phyloP scores from a whole-genome alignment of 2,329 filamentous ascomycete species.

The Cladosporium sphaerospermum region DNA sequence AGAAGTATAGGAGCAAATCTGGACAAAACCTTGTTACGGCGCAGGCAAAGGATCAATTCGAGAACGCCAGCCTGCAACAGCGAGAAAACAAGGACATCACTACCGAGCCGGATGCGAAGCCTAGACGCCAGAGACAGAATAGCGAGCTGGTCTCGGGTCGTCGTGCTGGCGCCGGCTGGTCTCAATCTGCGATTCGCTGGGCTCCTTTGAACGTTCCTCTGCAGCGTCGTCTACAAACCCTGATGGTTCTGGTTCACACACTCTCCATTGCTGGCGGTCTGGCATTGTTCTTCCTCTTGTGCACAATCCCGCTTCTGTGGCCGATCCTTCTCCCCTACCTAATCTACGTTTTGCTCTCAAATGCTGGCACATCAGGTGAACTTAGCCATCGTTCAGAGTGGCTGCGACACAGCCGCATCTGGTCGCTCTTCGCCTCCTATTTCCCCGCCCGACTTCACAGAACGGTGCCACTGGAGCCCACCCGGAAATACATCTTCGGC shows the following conservation, averaged over 20 bases:
- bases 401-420: slow-evolving; percentile 66
- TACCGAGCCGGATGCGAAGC: slow-evolving; percentile 15
- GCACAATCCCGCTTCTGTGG: slow-evolving; percentile 88
- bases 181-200: slow-evolving; percentile 61
- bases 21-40: slow-evolving; percentile 42
- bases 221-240: slow-evolving; percentile 45
- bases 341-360: slow-evolving; percentile 75
- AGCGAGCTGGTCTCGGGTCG: slow-evolving; percentile 46
- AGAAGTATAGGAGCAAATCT: slow-evolving; percentile 30
- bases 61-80: slow-evolving; percentile 19
- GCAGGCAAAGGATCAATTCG: slow-evolving; percentile 29
- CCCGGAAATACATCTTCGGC: slow-evolving; percentile 90
- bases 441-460: slow-evolving; percentile 87
- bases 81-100: slow-evolving; percentile 28
- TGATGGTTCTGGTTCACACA: slow-evolving; percentile 45
- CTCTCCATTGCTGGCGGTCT: slow-evolving; percentile 48
- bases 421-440: slow-evolving; percentile 86
- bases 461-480: slow-evolving; percentile 69
- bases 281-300: slow-evolving; percentile 82
- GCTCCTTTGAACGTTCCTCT: slow-evolving; percentile 70
- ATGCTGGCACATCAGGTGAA: slow-evolving; percentile 67
- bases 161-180: slow-evolving; percentile 49
- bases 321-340: slow-evolving; percentile 71
- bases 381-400: slow-evolving; percentile 69
- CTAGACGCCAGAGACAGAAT: slow-evolving; percentile 18